Percentiles rank a stretch among this genome's conserved stretches.
These are phyloP conservation scores for Fusarium sarcochroum DNA, from an alignment of 2,329 filamentous ascomycete genomes.

Conservation along the genomic window DNA sequence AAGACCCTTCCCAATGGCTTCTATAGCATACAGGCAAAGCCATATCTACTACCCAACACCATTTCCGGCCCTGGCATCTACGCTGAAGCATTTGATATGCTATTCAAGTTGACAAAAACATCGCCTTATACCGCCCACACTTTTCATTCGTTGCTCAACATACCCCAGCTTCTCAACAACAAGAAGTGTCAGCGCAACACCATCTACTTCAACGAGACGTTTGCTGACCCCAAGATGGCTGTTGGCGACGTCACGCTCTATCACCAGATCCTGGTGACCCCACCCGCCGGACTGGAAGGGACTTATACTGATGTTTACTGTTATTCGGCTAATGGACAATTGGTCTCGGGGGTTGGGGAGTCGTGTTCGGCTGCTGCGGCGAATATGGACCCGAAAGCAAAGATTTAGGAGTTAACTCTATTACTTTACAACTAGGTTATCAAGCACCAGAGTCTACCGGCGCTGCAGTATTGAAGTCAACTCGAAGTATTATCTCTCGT, in stretches of 20 bases:
- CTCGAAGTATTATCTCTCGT: no score
- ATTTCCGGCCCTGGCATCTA: constrained; percentile 24
- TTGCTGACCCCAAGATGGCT: constrained; percentile 14
- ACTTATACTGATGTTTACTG: constrained; percentile 21
- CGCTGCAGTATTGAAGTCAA: no score
- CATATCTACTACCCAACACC: constrained; percentile 16
- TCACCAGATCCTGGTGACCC: constrained; percentile 15
- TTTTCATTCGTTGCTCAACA: constrained; percentile 21
- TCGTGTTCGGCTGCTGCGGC: constrained; percentile 11
- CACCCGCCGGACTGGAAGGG: constrained; percentile 5
- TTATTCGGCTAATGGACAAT: constrained; percentile 14
- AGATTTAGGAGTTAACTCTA: not conserved
- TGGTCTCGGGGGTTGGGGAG: constrained; percentile 13
- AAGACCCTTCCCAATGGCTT: constrained; percentile 5
- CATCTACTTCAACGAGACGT: constrained; percentile 19
- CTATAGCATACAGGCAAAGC: constrained; percentile 10
- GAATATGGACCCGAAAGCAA: constrained; percentile 18
- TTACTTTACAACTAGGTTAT: no score
- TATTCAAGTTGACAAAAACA: not conserved
- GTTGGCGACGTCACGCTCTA: constrained; percentile 17
- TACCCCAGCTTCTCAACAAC: constrained; percentile 16
- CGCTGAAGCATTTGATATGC: constrained; percentile 19
- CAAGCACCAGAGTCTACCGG: no score
- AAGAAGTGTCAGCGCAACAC: constrained; percentile 26
- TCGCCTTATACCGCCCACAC: constrained; percentile 20